A percentile compares a stretch with the other conserved stretches of the same genome.
Conservation (phyloP, 768 basidiomycete genomes). For the Mycena haematopus region DNA sequence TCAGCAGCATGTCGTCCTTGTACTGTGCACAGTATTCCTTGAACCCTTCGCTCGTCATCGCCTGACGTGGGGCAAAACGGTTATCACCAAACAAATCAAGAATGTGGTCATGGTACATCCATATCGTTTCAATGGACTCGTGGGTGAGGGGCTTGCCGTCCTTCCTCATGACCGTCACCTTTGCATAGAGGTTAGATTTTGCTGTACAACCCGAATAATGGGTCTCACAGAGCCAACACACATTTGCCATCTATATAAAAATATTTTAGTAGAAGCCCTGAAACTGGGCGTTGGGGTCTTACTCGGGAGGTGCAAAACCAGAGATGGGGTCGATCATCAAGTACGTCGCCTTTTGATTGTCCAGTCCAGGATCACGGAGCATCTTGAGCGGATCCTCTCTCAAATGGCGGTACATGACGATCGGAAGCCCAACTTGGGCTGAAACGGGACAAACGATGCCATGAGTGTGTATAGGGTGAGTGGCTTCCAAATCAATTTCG, state of each 20-base stretch:
- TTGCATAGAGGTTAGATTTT: neutral
- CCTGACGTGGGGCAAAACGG: neutral
- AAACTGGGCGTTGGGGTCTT: neutral
- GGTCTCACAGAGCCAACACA: conserved; percentile 22
- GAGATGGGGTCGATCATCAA: conserved; percentile 37
- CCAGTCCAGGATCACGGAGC: conserved; percentile 33
- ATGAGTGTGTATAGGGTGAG: conserved; percentile 35
- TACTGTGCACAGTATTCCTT: conserved; percentile 11
- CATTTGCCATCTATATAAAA: conserved; percentile 19
- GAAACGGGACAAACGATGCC: conserved; percentile 37
- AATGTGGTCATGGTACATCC: conserved; percentile 42
- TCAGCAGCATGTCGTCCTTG: conserved; percentile 3
- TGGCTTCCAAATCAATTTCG: conserved; percentile 15
- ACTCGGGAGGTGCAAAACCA: conserved; percentile 36
- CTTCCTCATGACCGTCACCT: conserved; percentile 27
- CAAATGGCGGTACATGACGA: conserved; percentile 37
- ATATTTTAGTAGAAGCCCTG: neutral
- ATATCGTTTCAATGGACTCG: conserved; percentile 34
- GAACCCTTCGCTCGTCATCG: conserved; percentile 20
- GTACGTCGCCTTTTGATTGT: conserved; percentile 39
- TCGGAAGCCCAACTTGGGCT: conserved; percentile 36
- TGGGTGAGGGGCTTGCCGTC: conserved; percentile 25
- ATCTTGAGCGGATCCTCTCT: conserved; percentile 29
- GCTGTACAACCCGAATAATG: neutral
- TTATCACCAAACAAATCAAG: conserved; percentile 36